Evolutionary conservation across 306 rosid genomes (phyloP).

Genomic region (Psophocarpus tetragonolobus): DNA sequence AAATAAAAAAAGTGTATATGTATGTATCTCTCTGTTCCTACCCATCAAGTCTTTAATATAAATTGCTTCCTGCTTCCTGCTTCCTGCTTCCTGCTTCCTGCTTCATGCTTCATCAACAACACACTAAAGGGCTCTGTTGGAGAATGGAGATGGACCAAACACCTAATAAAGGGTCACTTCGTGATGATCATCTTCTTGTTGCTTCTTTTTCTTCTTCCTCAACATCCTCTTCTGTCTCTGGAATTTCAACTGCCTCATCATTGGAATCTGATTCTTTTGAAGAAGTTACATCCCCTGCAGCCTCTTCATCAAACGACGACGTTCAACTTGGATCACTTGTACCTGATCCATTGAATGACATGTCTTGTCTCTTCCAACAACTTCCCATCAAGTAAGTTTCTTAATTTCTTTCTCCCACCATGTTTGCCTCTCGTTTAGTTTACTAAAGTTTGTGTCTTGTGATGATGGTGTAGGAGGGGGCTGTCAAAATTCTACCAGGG

Average conservation of each 20-base stretch:
- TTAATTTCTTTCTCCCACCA: neutral
- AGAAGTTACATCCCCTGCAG: conserved; percentile 42
- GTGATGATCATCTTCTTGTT: conserved; percentile 15
- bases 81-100: neutral
- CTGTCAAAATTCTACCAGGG: conserved; percentile 51
- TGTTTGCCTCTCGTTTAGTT: neutral
- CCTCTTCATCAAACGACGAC: conserved; percentile 19
- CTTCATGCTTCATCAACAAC: neutral
- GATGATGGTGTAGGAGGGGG: conserved; percentile 43
- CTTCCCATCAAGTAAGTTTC: conserved; percentile 51
- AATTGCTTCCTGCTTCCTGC: neutral
- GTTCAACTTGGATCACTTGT: neutral
- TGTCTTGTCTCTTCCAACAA: conserved; percentile 46
- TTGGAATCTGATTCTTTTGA: conserved; percentile 43
- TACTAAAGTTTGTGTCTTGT: conserved; percentile 22
- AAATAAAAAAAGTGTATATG: neutral
- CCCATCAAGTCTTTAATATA: neutral
- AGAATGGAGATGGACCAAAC: conserved; percentile 17
- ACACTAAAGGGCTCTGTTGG: neutral
- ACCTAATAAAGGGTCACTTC: neutral
- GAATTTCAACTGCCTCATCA: conserved; percentile 27
- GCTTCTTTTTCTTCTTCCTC: conserved; percentile 23
- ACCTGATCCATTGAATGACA: conserved; percentile 34
- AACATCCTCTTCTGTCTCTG: conserved; percentile 23
- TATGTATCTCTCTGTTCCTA: neutral